Base-by-base conservation (phyloP, 768 basidiomycete genomes). In the Termitomyces sp. region DNA sequence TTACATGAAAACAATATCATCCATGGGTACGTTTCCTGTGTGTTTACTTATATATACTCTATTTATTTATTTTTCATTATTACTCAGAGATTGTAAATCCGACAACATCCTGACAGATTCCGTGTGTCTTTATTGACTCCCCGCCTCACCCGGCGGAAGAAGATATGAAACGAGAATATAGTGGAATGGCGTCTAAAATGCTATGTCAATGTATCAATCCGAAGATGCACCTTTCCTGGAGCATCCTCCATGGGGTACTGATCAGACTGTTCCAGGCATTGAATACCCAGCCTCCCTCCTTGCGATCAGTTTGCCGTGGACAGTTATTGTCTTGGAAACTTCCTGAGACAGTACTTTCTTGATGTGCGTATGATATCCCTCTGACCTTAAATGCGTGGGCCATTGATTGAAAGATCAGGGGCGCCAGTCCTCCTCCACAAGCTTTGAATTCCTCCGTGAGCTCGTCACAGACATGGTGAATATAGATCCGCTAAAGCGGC, bases 221-320 rank as follows among this genome's bases (percentile, higher is more conserved):
- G 63, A 69, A 0, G 64, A 71, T 6, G 63, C 60, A 0, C 59
- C 74, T 0, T 73, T 74, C 0, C 63, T 66, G 0, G 74, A 73
- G 38, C 29, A 62, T 7, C 74, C 76, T 0, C 70, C 76, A 1
- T 65, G 66, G 45, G 79, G 81, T 1, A 80, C 73, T 0, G 78
- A 82, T 66, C 78, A 74, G 59, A 66, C 74, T 4, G 76, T 75
- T 0, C 75, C 76, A 3, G 77, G 47, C 37, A 47, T 48, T n/a
- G 11, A 12, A 34, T 31, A 17, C 25, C 25, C 25, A 25, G 25
- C 25, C 25, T 25, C 25, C 25, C 1, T 20, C 52, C 52, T 38
- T 53, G 52, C 10, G 37, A 53, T 53, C 52, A 37, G 14, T 53
- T 38, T 38, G 52, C 52, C 6, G 52, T 53, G 7, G 52, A 53